Evolutionary conservation across 2,329 filamentous ascomycete species (phyloP).

Genomic region (Parafenestella ontariensis): DNA sequence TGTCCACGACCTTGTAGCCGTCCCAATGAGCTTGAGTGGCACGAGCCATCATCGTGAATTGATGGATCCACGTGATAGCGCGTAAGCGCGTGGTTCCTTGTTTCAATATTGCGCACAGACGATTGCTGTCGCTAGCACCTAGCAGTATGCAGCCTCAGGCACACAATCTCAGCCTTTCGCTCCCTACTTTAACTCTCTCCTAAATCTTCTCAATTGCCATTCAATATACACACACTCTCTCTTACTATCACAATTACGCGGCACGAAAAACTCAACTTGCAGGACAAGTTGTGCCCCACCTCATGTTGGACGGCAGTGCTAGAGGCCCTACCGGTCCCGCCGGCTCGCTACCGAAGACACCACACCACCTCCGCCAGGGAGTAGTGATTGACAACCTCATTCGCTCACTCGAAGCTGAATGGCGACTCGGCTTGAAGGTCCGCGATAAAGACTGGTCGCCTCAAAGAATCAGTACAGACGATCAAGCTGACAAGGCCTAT

Average conservation of each 20-base stretch:
- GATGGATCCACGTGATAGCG: conserved; percentile 37
- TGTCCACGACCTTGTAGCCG: too few species aligned
- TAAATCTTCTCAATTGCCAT: neutral
- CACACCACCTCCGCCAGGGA: conserved; percentile 19
- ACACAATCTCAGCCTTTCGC: conserved; percentile 23
- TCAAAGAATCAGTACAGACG: conserved; percentile 2
- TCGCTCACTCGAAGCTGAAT: conserved; percentile 25
- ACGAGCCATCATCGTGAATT: too few species aligned
- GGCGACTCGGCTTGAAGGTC: conserved; percentile 25
- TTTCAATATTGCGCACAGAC: conserved; percentile 27
- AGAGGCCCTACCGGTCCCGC: conserved; percentile 10
- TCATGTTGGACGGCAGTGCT: conserved; percentile 3
- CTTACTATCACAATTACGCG: conserved; percentile 1
- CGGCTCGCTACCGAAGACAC: conserved; percentile 22
- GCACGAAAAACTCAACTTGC: neutral
- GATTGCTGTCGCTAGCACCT: conserved; percentile 14
- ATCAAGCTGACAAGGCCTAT: conserved; percentile 19
- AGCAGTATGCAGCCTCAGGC: conserved; percentile 29
- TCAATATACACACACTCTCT: neutral
- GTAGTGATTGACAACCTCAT: conserved; percentile 26
- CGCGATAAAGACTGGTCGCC: conserved; percentile 32
- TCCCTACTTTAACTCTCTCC: neutral
- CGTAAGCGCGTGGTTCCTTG: conserved; percentile 15
- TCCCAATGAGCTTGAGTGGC: neutral
- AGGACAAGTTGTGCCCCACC: conserved; percentile 4